A percentile compares a stretch with the other conserved stretches of the same genome.
Conservation (phyloP, 345 rosid genomes). For the Hypericum androsaemum region DNA sequence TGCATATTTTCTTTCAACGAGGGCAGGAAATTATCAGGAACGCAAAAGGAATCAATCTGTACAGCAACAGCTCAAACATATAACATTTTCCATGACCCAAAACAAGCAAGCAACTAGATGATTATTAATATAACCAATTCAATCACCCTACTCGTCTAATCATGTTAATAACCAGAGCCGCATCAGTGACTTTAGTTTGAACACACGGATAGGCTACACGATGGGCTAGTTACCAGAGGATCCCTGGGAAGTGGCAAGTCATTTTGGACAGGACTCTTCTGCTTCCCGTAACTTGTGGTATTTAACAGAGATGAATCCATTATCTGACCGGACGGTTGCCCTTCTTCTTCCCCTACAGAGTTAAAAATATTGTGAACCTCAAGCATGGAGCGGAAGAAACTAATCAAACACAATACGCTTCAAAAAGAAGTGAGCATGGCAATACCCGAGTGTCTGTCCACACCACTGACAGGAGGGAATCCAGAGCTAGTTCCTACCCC, state of each 20-base stretch:
- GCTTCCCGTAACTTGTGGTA: conserved; percentile 55
- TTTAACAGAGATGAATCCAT: conserved; percentile 53
- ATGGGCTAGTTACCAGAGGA: conserved; percentile 60
- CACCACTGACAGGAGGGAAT: neutral
- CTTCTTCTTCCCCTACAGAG: conserved; percentile 50
- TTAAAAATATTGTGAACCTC: neutral
- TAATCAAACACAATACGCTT: neutral
- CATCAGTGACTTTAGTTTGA: too few relatives aligned
- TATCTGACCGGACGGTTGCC: conserved; percentile 32
- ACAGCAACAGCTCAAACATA: too few relatives aligned
- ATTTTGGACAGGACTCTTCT: conserved; percentile 46
- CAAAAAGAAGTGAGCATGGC: neutral
- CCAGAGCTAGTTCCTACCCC: conserved; percentile 6
- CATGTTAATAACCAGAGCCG: too few relatives aligned
- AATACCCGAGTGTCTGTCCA: conserved; percentile 3
- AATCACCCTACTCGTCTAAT: too few relatives aligned
- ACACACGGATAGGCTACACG: too few relatives aligned
- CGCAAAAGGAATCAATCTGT: too few relatives aligned
- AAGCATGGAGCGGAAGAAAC: neutral
- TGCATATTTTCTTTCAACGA: too few relatives aligned
- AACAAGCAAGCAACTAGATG: too few relatives aligned
- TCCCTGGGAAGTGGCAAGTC: conserved; percentile 45
- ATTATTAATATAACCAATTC: too few relatives aligned
- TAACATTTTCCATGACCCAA: too few relatives aligned
- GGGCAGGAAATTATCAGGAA: too few relatives aligned